Evolutionary conservation across 2,329 filamentous ascomycete genomes (phyloP), one percentile per base, ranked within the genome.

Genomic region (Ceratocystis ficicola): DNA sequence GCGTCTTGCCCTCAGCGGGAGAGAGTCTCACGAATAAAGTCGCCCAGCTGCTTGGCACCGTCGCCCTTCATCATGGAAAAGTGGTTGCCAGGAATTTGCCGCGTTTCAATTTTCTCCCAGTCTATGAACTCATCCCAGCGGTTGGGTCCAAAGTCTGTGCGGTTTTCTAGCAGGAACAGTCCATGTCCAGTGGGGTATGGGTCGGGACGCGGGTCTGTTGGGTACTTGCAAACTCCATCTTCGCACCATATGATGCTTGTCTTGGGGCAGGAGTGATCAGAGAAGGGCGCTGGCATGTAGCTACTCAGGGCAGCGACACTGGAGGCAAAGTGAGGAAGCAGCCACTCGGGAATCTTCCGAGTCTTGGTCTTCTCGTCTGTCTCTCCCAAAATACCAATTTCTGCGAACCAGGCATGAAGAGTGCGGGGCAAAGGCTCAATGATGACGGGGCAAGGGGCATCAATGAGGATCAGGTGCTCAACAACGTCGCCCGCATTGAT

Each of bases 61-160:
- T 78, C 73, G 68, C 83, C 84, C 73, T 86, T 84, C 85, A 90
- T 89, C 86, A 89, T 89, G 22, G 81, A 84, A 75, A 90, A 89
- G 75, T 89, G 86, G 71, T 89, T 87, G 1, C 86, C 87, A 17
- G 82, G 83, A 83, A 88, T 87, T 71, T 86, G 83, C 65, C 80
- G 80, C 69, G 81, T 86, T 62, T 78, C 77, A 76, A 88, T 85
- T 74, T 84, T 86, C 65, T 80, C 75, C 62, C 76, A 72, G 64
- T 84, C 83, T 48, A 88, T 75, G 52, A 85, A 84, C 73, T 87
- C 82, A 32, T 84, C 85, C 85, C 86, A 89, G 22, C 84, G 80
- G 72, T 89, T 88, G 67, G 84, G 80, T 1, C 81, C 81, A 73
- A 90, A 90, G 73, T 89, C 86, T 3, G 81, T 84, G 67, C 88